phyloP scores from a whole-genome alignment of 345 rosid species.

The Nephelium lappaceum region DNA sequence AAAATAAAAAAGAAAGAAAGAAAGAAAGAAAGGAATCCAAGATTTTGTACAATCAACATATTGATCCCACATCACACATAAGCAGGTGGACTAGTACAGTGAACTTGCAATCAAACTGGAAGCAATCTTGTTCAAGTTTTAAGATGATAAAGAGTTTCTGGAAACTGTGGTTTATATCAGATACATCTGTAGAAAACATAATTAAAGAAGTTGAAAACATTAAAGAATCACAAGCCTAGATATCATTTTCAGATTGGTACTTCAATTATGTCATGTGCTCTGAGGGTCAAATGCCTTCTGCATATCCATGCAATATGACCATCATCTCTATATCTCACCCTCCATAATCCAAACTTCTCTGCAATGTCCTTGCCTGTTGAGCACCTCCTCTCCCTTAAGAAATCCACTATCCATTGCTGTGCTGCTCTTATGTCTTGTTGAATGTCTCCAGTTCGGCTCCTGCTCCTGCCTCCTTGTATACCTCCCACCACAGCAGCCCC shows the following conservation, averaged over 20 bases:
- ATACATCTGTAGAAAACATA: background rate
- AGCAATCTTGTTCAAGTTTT: background rate
- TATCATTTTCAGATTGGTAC: slow-evolving; percentile 49
- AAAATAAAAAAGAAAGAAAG: too few relatives aligned
- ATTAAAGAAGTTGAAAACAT: background rate
- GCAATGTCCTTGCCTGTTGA: slow-evolving; percentile 83
- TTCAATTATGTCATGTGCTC: slow-evolving; percentile 72
- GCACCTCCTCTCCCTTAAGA: slow-evolving; percentile 74
- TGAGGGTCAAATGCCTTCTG: slow-evolving; percentile 70
- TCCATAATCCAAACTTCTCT: slow-evolving; percentile 89
- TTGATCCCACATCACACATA: background rate
- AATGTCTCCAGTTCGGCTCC: slow-evolving; percentile 47
- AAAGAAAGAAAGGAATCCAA: slow-evolving; percentile 20
- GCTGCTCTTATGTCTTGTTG: slow-evolving; percentile 78
- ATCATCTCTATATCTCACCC: slow-evolving; percentile 79
- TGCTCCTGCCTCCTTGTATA: slow-evolving; percentile 43
- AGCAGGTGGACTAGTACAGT: background rate
- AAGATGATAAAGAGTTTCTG: background rate
- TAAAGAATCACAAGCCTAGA: background rate
- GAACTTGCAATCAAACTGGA: background rate
- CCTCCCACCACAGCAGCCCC: slow-evolving; percentile 61
- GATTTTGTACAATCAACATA: slow-evolving; percentile 20
- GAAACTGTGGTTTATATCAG: background rate
- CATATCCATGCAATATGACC: slow-evolving; percentile 96
- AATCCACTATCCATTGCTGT: slow-evolving; percentile 90